phyloP scores from a whole-genome alignment of 1,284 basidiomycete species.

The Xanthoconium separans region DNA sequence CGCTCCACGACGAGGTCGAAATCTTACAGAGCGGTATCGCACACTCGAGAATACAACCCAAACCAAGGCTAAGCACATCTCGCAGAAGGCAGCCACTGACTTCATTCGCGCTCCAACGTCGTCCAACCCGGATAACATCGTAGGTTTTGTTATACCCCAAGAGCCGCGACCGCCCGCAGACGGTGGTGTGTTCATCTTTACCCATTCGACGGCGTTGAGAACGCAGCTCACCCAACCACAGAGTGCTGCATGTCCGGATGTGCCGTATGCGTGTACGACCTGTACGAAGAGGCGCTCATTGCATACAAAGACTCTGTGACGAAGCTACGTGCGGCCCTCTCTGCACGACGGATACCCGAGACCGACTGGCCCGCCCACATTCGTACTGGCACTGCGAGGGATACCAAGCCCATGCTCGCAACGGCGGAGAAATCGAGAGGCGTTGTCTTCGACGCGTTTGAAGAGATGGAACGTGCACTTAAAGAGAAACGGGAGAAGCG shows the following conservation, averaged over 20 bases:
- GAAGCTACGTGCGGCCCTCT: conserved; percentile 52
- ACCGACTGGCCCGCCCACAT: conserved; percentile 64
- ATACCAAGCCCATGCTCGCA: not conserved
- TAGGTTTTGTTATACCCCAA: conserved; percentile 58
- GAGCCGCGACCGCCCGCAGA: conserved; percentile 58
- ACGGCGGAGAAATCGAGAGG: conserved; percentile 31
- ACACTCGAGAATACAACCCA: conserved; percentile 55
- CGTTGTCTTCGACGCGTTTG: conserved; percentile 56
- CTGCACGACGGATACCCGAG: conserved; percentile 49
- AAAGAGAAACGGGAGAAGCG: conserved; percentile 41
- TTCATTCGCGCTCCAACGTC: no score
- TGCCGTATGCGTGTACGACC: conserved; percentile 84
- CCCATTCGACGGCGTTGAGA: not conserved
- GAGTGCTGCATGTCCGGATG: conserved; percentile 95
- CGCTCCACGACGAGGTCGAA: conserved; percentile 38
- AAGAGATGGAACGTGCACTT: conserved; percentile 61
- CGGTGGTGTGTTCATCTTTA: conserved; percentile 44
- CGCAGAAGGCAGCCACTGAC: conserved; percentile 6
- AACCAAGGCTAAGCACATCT: conserved; percentile 41
- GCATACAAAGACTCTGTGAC: conserved; percentile 60
- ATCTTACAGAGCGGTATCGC: conserved; percentile 51
- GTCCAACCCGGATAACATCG: conserved; percentile 28
- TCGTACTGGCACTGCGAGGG: conserved; percentile 9
- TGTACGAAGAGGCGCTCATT: conserved; percentile 78
- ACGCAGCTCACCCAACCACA: conserved; percentile 28